Evolutionary conservation across 805 yeast species (phyloP), one percentile per base, ranked within the genome.

Genomic region (Sugiyamaella chiloensis): DNA sequence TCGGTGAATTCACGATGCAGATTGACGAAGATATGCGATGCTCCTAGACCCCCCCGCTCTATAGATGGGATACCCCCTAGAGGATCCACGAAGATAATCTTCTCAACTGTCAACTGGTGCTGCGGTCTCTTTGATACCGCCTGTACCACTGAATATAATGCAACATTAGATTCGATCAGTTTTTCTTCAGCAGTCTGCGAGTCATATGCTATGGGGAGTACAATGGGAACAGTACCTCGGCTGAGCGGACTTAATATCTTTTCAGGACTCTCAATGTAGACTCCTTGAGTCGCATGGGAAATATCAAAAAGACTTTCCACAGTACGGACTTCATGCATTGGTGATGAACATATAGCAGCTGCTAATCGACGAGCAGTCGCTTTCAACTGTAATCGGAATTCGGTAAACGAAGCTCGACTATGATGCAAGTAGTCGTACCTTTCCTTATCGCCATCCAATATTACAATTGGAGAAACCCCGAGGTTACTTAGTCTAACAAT

Each of bases 51-150:
- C 49, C 80, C 77, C 50, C 98, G 73, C 60, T 88, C 96, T 20
- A 81, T 70, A 0, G 95, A 85, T 0, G 98, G 98, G 5, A 88
- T 83, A 0, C 99, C 99, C 1, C 99, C 99, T 16, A 76, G 62
- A 1, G 81, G 78, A 58, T 89, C 97, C 24, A 93, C 70, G 52
- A 83, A 80, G 5, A 91, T 78, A 24, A 91, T 67, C 56, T 93
- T 93, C 53, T 93, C 99, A 36, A 93, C 76, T 0, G 82, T 71
- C n/a, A 45, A 51, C 52, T 42, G 11, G 64, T 62, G 27, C 66
- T 51, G 3, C 24, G 34, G 40, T 14, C 24, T 12, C 8, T 57
- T 50, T 11, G 53, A 52, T 40, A 75, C 61, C 24, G 70, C 67
- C 23, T 53, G 48, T 2, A 71, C 68, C 1, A 79, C 57, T 41